Percentiles rank a stretch among this genome's conserved stretches.
These are phyloP conservation scores for Hypericum androsaemum DNA, from an alignment of 345 rosid genomes.

Conservation along the genomic window DNA sequence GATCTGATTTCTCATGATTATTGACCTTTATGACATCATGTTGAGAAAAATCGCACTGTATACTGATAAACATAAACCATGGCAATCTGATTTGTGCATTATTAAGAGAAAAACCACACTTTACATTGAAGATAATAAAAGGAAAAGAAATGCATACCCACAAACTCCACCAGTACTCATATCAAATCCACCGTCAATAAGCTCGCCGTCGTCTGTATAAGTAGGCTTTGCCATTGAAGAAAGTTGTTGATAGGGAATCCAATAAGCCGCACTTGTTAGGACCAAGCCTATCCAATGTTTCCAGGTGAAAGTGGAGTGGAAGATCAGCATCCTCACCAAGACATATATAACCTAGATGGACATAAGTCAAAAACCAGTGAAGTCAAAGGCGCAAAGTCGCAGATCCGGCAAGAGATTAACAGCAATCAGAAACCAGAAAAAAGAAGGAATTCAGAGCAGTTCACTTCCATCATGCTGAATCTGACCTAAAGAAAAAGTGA, in stretches of 20 bases:
- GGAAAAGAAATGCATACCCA: conserved; percentile 37
- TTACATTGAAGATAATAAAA: neutral
- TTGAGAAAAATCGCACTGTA: too few relatives aligned
- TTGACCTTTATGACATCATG: too few relatives aligned
- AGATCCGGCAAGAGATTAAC: too few relatives aligned
- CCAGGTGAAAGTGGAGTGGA: conserved; percentile 66
- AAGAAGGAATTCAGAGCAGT: too few relatives aligned
- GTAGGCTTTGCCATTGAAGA: conserved; percentile 66
- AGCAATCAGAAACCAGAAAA: too few relatives aligned
- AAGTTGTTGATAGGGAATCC: conserved; percentile 64
- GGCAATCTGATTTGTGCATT: neutral
- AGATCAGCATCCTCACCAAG: conserved; percentile 53
- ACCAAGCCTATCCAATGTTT: conserved; percentile 67
- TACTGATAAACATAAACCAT: neutral
- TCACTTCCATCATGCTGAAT: too few relatives aligned
- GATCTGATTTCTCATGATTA: too few relatives aligned
- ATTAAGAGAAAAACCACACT: neutral
- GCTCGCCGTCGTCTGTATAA: conserved; percentile 62
- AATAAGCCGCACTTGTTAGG: conserved; percentile 54
- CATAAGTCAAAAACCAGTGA: conserved; percentile 4
- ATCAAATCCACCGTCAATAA: conserved; percentile 79
- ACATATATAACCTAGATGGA: conserved; percentile 47
- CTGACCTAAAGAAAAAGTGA: too few relatives aligned
- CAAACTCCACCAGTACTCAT: conserved; percentile 88
- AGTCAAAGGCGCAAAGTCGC: too few relatives aligned